Percentiles rank a stretch among this genome's conserved stretches.
Conservation (phyloP, 208 protist genomes). For the Endotrypanum monterogeii region DNA sequence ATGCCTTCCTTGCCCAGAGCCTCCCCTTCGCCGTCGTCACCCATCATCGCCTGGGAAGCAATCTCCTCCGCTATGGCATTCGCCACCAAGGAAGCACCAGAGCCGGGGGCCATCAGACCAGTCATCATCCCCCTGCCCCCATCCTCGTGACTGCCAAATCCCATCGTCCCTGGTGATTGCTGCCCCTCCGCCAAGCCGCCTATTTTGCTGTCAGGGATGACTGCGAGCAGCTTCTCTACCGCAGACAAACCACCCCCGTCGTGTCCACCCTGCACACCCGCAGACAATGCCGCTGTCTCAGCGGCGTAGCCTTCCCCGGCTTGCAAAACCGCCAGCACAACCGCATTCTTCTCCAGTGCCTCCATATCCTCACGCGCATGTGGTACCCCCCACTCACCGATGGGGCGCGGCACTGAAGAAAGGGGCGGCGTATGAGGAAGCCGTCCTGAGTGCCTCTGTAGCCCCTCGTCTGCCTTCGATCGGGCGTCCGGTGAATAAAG, state of each 20-base stretch:
- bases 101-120: background rate
- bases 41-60: constrained; percentile 18
- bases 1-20: background rate
- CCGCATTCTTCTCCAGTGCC: constrained; percentile 76
- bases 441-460: too few species aligned
- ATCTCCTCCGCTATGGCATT: constrained; percentile 21
- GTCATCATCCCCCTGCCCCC: background rate
- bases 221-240: constrained; percentile 12
- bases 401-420: constrained; percentile 15
- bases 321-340: constrained; percentile 60
- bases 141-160: background rate
- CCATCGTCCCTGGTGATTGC: background rate
- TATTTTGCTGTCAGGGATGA: constrained; percentile 1
- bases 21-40: background rate
- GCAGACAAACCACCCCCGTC: background rate
- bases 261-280: background rate
- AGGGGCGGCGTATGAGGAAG: constrained; percentile 24
- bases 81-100: background rate
- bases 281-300: background rate
- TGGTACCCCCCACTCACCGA: constrained; percentile 58
- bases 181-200: background rate
- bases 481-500: background rate
- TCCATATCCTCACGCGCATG: constrained; percentile 44
- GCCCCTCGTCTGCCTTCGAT: background rate
- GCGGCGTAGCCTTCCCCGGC: constrained; percentile 7